Evolutionary conservation across 768 basidiomycete species (phyloP), one percentile per base, ranked within the genome.

Genomic region (Tremella fuciformis): DNA sequence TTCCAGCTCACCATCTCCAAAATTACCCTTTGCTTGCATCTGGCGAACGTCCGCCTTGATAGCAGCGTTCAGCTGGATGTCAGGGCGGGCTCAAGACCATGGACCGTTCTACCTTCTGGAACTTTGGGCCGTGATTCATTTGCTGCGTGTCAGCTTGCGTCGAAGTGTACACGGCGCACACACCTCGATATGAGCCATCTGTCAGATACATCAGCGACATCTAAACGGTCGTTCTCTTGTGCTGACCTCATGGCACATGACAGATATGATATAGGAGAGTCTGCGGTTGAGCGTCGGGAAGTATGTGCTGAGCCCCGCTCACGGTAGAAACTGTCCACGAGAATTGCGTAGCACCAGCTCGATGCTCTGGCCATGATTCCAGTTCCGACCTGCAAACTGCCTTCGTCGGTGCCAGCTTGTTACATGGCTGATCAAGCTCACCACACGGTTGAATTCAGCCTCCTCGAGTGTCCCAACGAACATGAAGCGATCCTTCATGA

Each of bases 291-390:
- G 22, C n/a, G 6, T n/a, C n/a, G n/a, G 16, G n/a, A 46, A 18
- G 16, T 46, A 8, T 47, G 2, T 29, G 25, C 19, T 16, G 46
- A 42, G 3, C n/a, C 49, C 22, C 11, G 22, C 66, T 57, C n/a
- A 68, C 59, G 75, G 75, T 21, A 76, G 56, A 40, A 76, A 76
- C 4, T 58, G 49, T 2, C 71, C 71, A 25, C 42, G 55, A 13
- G 67, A 58, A 13, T 67, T 51, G 16, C 75, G 54, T 15, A 76
- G 53, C 2, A 76, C 75, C n/a, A 76, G 63, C 59, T 76, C 71
- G 22, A 76, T 71, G 39, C 64, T 68, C 66, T 74, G 70, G 11
- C 75, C 75, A 62, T 74, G 71, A 59, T 76, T 76, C 75, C 73
- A 74, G 47, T 76, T 76, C 50, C 75, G 46, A 0, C 75, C 75